phyloP scores from a whole-genome alignment of 176 grass and related monocot genomes.

The Luzula sylvatica region DNA sequence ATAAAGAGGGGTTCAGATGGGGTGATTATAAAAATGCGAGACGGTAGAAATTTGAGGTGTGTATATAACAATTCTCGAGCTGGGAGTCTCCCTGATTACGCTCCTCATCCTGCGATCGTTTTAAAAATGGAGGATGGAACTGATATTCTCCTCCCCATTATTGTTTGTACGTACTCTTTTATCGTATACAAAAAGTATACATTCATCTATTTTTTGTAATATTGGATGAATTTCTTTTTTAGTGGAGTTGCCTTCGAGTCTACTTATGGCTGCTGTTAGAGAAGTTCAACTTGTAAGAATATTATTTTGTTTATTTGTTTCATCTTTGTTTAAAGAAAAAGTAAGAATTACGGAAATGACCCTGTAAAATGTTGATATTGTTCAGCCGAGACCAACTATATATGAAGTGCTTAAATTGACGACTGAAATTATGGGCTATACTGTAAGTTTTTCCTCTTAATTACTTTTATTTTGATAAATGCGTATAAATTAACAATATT shows the following conservation, averaged over 20 bases:
- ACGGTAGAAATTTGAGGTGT: conserved; percentile 59
- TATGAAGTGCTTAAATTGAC: conserved; percentile 88
- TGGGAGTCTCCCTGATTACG: conserved; percentile 62
- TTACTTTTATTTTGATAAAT: background rate
- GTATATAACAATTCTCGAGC: conserved; percentile 68
- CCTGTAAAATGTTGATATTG: background rate
- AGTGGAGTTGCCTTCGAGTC: conserved; percentile 93
- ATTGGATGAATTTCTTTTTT: conserved; percentile 11
- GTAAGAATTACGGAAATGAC: background rate
- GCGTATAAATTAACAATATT: conserved; percentile 4
- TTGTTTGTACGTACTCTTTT: conserved; percentile 64
- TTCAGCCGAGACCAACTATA: conserved; percentile 72
- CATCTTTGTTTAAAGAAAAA: background rate
- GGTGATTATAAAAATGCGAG: conserved; percentile 90
- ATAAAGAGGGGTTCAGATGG: conserved; percentile 81
- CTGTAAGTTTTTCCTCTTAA: conserved; percentile 32
- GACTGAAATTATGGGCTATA: conserved; percentile 80
- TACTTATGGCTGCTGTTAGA: conserved; percentile 93
- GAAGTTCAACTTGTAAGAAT: conserved; percentile 88
- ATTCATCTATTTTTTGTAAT: background rate
- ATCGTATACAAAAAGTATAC: background rate
- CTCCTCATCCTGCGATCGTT: conserved; percentile 80
- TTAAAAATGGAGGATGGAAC: conserved; percentile 96
- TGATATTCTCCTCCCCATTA: conserved; percentile 80
- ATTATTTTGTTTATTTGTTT: conserved; percentile 10